Evolutionary conservation across 192 early-diverging fungal species (phyloP).

Genomic region (Physocladia obscura): DNA sequence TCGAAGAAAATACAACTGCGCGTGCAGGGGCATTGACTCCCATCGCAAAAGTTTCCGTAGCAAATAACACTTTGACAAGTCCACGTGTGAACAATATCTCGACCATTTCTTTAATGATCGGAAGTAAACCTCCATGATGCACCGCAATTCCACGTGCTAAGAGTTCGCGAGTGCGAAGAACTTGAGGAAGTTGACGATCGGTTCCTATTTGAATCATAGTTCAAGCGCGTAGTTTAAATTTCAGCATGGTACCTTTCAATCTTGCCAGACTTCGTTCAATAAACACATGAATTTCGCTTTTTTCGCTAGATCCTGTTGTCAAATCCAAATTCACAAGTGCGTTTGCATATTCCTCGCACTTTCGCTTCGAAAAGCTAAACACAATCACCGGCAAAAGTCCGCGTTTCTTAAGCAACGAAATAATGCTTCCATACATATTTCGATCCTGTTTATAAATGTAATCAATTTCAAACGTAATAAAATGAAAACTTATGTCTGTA

Average conservation of each 20-base stretch:
- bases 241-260: slow-evolving; percentile 54
- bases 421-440: slow-evolving; percentile 80
- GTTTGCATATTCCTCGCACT: slow-evolving; percentile 89
- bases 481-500: background rate
- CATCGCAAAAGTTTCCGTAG: slow-evolving; percentile 99
- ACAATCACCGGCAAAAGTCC: slow-evolving; percentile 83
- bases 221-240: background rate
- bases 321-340: slow-evolving; percentile 80
- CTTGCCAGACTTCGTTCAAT: slow-evolving; percentile 78
- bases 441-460: slow-evolving; percentile 57
- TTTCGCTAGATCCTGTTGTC: slow-evolving; percentile 67
- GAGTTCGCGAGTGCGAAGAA: slow-evolving; percentile 78
- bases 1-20: slow-evolving; percentile 89
- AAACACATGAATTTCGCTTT: slow-evolving; percentile 84
- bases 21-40: slow-evolving; percentile 97
- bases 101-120: slow-evolving; percentile 97
- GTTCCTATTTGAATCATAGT: slow-evolving; percentile 46
- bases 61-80: slow-evolving; percentile 90
- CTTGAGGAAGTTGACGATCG: slow-evolving; percentile 86
- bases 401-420: slow-evolving; percentile 69
- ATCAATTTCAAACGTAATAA: background rate
- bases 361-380: slow-evolving; percentile 93
- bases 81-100: slow-evolving; percentile 92
- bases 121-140: slow-evolving; percentile 94
- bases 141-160: slow-evolving; percentile 91